A percentile compares a stretch with the other conserved stretches of the same genome.
These are phyloP conservation scores for Cinnamomum micranthum DNA, from an alignment of 164 flowering plant species.

Conservation along the genomic window DNA sequence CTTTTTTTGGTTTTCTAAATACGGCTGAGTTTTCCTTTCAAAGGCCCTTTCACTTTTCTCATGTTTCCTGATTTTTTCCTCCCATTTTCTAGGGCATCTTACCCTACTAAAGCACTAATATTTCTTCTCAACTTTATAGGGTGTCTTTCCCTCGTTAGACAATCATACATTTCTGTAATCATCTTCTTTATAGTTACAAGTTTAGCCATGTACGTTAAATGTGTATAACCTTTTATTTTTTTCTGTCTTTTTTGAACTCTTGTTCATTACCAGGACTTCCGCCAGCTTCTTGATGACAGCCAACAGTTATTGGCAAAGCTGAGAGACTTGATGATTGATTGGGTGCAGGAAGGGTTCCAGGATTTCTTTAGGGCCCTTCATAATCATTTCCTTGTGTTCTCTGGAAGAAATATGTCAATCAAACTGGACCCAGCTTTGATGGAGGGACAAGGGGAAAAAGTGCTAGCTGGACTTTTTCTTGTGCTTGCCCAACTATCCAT, in stretches of 20 bases:
- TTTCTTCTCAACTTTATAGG: not conserved
- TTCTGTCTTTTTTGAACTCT: not conserved
- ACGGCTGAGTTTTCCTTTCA: no score
- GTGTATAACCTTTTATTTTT: not conserved
- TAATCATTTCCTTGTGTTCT: constrained; percentile 53
- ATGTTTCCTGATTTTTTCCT: no score
- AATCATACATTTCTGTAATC: not conserved
- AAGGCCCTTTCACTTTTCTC: no score
- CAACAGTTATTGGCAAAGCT: constrained; percentile 51
- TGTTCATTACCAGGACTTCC: constrained; percentile 59
- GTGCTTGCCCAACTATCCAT: constrained; percentile 83
- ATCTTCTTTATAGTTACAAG: not conserved
- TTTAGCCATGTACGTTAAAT: not conserved
- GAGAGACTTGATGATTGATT: constrained; percentile 57
- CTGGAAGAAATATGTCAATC: constrained; percentile 46
- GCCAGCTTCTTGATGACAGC: constrained; percentile 75
- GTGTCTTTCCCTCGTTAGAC: not conserved
- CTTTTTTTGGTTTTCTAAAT: no score
- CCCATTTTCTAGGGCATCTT: not conserved
- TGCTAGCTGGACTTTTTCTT: constrained; percentile 68
- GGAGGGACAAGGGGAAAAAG: constrained; percentile 62
- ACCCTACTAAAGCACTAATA: not conserved
- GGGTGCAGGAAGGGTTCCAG: constrained; percentile 98
- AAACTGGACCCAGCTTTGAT: constrained; percentile 36
- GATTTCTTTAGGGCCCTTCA: constrained; percentile 73